A percentile compares a stretch with the other conserved stretches of the same genome.
These are phyloP conservation scores for Boletus pseudo-olivaceus DNA, from an alignment of 768 basidiomycete species.

Conservation along the genomic window DNA sequence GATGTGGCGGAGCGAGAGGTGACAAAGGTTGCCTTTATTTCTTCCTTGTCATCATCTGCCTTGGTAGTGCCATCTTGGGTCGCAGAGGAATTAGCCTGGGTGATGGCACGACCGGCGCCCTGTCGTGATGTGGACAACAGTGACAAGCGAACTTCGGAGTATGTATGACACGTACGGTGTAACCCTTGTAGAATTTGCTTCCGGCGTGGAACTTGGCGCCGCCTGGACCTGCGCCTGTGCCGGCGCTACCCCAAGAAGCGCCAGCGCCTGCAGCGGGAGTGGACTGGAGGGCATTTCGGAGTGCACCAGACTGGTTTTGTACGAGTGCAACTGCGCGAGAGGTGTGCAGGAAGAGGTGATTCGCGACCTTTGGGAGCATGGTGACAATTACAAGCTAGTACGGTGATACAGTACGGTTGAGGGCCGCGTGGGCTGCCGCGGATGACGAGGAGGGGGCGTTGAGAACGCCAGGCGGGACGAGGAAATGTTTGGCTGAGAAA, in stretches of 20 bases:
- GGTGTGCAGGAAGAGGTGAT: constrained; percentile 72
- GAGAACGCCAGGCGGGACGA: constrained; percentile 1
- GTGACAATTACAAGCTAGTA: constrained; percentile 12
- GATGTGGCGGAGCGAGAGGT: constrained; percentile 26
- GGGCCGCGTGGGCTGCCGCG: not conserved
- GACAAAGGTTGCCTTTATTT: constrained; percentile 35
- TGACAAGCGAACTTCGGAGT: not conserved
- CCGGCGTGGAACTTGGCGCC: constrained; percentile 71
- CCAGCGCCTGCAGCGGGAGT: constrained; percentile 43
- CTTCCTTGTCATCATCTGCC: constrained; percentile 60
- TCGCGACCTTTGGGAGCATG: constrained; percentile 84
- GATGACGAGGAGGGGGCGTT: not conserved
- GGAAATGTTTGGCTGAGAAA: not conserved
- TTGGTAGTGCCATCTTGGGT: constrained; percentile 46
- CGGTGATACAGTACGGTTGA: not conserved
- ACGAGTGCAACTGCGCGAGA: constrained; percentile 73
- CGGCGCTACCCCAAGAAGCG: constrained; percentile 52
- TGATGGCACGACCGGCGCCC: constrained; percentile 68
- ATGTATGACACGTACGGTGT: constrained; percentile 47
- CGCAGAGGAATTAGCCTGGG: constrained; percentile 64
- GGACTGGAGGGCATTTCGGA: constrained; percentile 75
- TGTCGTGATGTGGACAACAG: constrained; percentile 27
- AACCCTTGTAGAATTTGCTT: constrained; percentile 65
- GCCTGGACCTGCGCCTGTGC: constrained; percentile 55
- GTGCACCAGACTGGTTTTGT: constrained; percentile 64